Evolutionary conservation across 202 grass and related monocot genomes (phyloP).

Genomic region (Digitaria exilis): DNA sequence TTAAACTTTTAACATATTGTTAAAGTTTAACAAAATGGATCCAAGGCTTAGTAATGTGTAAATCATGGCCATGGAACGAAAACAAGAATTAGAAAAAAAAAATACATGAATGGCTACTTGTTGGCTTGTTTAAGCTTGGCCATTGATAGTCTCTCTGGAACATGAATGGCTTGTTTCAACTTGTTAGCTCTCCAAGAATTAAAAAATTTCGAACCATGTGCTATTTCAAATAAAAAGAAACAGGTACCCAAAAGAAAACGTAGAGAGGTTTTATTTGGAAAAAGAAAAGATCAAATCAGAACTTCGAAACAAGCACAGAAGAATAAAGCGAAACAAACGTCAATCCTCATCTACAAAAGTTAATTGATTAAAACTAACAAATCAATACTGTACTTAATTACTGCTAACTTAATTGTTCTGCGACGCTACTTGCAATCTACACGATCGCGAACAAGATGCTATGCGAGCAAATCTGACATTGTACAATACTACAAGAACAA

Average conservation of each 20-base stretch:
- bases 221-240: background rate
- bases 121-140: no score
- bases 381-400: background rate
- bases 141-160: no score
- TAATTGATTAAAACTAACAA: background rate
- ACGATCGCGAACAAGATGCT: background rate
- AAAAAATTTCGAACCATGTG: no score
- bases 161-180: no score
- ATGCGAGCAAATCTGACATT: no score
- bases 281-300: background rate
- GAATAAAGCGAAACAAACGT: background rate
- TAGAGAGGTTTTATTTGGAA: background rate
- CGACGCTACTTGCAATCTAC: background rate
- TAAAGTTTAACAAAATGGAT: no score
- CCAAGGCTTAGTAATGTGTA: no score
- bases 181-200: no score
- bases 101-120: no score
- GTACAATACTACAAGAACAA: conserved; percentile 33
- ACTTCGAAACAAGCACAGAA: background rate
- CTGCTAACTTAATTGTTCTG: background rate
- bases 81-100: no score
- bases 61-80: no score
- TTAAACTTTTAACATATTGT: no score
- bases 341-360: background rate
- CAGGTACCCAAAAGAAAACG: background rate